Evolutionary conservation across 2,329 filamentous ascomycete genomes (phyloP).

Genomic region (Helicocarpus griseus): DNA sequence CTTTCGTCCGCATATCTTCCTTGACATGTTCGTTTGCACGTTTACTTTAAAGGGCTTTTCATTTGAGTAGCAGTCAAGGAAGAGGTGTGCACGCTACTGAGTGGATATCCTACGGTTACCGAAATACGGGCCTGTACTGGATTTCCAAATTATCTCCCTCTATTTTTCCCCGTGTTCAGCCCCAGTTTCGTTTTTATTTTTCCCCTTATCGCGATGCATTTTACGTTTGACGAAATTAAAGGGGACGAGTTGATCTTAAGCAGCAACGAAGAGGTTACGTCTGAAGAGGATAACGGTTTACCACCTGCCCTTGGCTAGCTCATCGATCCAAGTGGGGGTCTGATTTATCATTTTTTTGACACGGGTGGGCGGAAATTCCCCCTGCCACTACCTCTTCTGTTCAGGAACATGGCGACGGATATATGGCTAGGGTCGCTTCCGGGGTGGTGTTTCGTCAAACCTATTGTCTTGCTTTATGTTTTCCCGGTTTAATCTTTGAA

Average conservation of each 20-base stretch:
- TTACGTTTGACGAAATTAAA: conserved; percentile 13
- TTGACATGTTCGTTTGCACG: conserved; percentile 8
- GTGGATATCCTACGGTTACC: conserved; percentile 11
- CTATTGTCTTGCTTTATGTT: conserved; percentile 14
- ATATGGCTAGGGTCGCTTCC: conserved; percentile 37
- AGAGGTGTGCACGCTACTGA: conserved; percentile 1
- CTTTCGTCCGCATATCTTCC: conserved; percentile 6
- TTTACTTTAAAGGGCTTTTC: conserved; percentile 4
- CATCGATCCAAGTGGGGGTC: neutral
- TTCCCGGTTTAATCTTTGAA: neutral
- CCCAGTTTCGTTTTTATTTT: conserved; percentile 10
- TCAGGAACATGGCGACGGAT: conserved; percentile 32
- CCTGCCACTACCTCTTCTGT: conserved; percentile 5
- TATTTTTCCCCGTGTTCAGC: conserved; percentile 8
- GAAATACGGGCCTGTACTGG: conserved; percentile 8
- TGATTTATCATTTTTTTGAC: neutral
- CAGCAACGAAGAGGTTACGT: neutral
- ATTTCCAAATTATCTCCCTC: conserved; percentile 9
- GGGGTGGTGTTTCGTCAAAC: conserved; percentile 36
- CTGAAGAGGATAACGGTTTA: conserved; percentile 3
- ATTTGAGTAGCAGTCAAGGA: conserved; percentile 1
- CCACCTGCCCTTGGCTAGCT: conserved; percentile 17
- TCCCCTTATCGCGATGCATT: conserved; percentile 10
- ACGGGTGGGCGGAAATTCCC: conserved; percentile 14
- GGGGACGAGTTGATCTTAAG: conserved; percentile 2